phyloP scores from a whole-genome alignment of 1,284 basidiomycete genomes.

The Apiotrichum mycotoxinovorans region DNA sequence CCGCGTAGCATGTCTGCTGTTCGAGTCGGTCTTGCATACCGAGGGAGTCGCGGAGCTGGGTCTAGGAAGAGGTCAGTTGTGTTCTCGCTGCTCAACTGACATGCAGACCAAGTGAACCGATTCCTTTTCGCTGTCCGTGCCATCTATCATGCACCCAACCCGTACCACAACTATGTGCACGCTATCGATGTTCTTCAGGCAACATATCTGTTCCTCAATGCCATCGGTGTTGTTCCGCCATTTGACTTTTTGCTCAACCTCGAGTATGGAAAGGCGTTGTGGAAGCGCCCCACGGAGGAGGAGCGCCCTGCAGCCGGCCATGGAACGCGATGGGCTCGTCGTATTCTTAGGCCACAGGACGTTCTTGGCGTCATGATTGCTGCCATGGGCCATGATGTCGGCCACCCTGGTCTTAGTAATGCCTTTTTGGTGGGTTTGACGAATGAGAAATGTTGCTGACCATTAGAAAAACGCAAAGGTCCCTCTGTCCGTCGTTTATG shows the following conservation, averaged over 20 bases:
- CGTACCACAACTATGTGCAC: constrained; percentile 94
- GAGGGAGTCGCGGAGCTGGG: constrained; percentile 69
- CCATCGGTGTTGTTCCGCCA: constrained; percentile 73
- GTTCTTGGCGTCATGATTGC: constrained; percentile 79
- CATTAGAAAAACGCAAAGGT: constrained; percentile 82
- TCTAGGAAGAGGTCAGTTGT: constrained; percentile 62
- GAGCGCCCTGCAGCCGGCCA: constrained; percentile 23
- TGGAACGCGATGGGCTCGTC: constrained; percentile 43
- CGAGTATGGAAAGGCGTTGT: constrained; percentile 24
- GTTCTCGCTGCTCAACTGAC: constrained; percentile 1
- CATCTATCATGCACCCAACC: constrained; percentile 82
- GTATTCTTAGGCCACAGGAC: constrained; percentile 62
- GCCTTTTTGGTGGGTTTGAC: constrained; percentile 72
- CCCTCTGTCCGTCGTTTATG: constrained; percentile 79
- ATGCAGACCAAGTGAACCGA: constrained; percentile 60
- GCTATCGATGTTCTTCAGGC: constrained; percentile 92
- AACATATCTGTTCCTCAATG: constrained; percentile 73
- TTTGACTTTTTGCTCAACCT: constrained; percentile 50
- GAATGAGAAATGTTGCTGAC: background rate
- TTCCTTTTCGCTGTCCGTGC: constrained; percentile 76
- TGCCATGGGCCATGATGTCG: constrained; percentile 91
- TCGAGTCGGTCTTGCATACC: constrained; percentile 53
- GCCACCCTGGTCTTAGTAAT: constrained; percentile 88
- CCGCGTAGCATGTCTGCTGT: constrained; percentile 74
- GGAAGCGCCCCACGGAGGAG: constrained; percentile 30